phyloP scores from a whole-genome alignment of 1,284 basidiomycete genomes.

The Moesziomyces antarcticus region DNA sequence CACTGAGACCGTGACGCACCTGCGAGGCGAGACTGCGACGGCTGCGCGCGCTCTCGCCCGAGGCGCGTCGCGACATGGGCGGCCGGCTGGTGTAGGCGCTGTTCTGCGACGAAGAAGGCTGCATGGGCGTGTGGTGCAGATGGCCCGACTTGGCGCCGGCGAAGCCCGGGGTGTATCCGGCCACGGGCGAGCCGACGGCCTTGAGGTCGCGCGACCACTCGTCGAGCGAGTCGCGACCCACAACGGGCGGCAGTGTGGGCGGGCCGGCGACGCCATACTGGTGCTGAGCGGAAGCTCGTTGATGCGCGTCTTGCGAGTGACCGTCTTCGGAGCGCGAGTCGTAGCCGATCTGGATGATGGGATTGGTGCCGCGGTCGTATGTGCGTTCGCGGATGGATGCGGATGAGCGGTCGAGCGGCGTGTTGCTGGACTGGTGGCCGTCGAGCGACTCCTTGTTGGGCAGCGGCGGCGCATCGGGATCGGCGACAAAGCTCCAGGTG shows the following conservation, averaged over 20 bases:
- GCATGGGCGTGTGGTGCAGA: slow-evolving; percentile 10
- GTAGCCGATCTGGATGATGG: slow-evolving; percentile 52
- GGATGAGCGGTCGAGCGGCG: slow-evolving; percentile 17
- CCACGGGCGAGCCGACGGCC: slow-evolving; percentile 46
- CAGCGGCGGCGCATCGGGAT: slow-evolving; percentile 53
- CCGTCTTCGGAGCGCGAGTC: slow-evolving; percentile 37
- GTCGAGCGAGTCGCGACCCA: slow-evolving; percentile 52
- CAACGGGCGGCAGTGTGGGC: slow-evolving; percentile 56
- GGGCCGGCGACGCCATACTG: slow-evolving; percentile 17
- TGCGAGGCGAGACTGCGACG: slow-evolving; percentile 53
- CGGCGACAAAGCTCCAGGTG: slow-evolving; percentile 61
- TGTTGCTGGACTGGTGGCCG: slow-evolving; percentile 6
- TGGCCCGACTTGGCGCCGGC: slow-evolving; percentile 2
- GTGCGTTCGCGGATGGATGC: slow-evolving; percentile 14
- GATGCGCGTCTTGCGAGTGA: slow-evolving; percentile 14
- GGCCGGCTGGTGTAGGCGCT: slow-evolving; percentile 28
- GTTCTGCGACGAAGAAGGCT: slow-evolving; percentile 21
- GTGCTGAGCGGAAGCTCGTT: slow-evolving; percentile 8
- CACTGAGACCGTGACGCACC: slow-evolving; percentile 43
- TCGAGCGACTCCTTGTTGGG: slow-evolving; percentile 54
- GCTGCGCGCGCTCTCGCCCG: slow-evolving; percentile 54
- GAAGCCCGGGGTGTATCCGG: slow-evolving; percentile 22
- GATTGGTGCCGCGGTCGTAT: slow-evolving; percentile 12
- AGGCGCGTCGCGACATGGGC: slow-evolving; percentile 43
- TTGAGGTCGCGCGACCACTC: slow-evolving; percentile 58